A percentile compares a stretch with the other conserved stretches of the same genome.
Conservation (phyloP, 1,284 basidiomycete species). For the Phellopilus nigrolimitatus region DNA sequence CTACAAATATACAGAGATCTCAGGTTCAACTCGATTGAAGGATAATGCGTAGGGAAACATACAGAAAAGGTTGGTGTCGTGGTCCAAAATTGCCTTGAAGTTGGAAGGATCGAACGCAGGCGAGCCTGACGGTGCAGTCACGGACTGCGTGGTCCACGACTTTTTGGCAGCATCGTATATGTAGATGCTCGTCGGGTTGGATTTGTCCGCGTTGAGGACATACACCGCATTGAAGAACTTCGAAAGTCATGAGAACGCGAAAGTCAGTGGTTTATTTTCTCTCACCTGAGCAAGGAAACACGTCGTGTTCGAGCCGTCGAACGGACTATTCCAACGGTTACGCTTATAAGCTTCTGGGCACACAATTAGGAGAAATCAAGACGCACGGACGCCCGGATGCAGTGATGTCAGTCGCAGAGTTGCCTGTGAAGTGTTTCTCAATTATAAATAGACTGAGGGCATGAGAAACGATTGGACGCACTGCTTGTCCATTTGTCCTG, state of each 20-base stretch:
- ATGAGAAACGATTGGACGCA: constrained; percentile 27
- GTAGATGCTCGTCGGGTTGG: constrained; percentile 58
- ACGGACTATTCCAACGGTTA: constrained; percentile 44
- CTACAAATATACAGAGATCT: constrained; percentile 31
- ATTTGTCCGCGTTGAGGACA: constrained; percentile 68
- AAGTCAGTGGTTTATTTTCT: neutral
- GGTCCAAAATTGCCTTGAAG: constrained; percentile 72
- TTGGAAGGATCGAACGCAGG: constrained; percentile 47
- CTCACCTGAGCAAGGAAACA: constrained; percentile 68
- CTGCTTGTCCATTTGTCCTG: constrained; percentile 61
- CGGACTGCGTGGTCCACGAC: constrained; percentile 61
- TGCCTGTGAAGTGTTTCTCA: constrained; percentile 6
- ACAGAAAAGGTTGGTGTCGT: constrained; percentile 87
- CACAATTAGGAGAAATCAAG: constrained; percentile 2
- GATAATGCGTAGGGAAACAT: constrained; percentile 25
- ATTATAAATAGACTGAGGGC: neutral
- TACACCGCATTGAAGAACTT: constrained; percentile 77
- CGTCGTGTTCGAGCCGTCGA: constrained; percentile 58
- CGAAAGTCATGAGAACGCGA: neutral
- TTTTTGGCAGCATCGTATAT: constrained; percentile 62
- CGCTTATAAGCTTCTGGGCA: constrained; percentile 3
- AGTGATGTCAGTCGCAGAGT: constrained; percentile 55
- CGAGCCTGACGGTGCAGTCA: constrained; percentile 37
- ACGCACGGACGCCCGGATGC: constrained; percentile 64
- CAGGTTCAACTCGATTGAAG: constrained; percentile 22